phyloP scores from a whole-genome alignment of 345 rosid species.

The Syzygium aromaticum region DNA sequence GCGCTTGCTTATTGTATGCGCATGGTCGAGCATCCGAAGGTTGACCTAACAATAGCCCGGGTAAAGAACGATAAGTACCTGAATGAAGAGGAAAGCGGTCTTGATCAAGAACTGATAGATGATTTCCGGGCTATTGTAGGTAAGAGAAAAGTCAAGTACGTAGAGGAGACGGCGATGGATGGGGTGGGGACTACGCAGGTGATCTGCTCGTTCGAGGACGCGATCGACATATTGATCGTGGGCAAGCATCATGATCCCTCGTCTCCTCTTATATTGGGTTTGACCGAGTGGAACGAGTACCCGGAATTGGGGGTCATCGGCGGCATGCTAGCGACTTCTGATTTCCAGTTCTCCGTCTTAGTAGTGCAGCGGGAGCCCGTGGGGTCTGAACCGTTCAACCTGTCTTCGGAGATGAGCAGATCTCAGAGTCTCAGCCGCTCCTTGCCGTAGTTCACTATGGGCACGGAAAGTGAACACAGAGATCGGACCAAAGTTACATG shows the following conservation, averaged over 20 bases:
- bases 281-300: slow-evolving; percentile 8
- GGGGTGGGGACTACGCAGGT: slow-evolving; percentile 6
- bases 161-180: slow-evolving; percentile 7
- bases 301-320: slow-evolving; percentile 16
- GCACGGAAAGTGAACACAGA: background rate
- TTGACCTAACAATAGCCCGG: slow-evolving; percentile 4
- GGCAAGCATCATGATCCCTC: slow-evolving; percentile 5
- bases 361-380: slow-evolving; percentile 12
- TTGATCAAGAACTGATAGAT: slow-evolving; percentile 13
- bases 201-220: slow-evolving; percentile 2
- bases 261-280: background rate
- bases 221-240: slow-evolving; percentile 12
- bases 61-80: background rate
- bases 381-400: background rate
- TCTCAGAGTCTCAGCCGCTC: background rate
- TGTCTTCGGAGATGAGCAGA: background rate
- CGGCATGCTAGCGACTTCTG: slow-evolving; percentile 5
- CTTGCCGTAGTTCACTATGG: background rate
- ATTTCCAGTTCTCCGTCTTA: slow-evolving; percentile 10
- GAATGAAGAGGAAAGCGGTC: background rate
- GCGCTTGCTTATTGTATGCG: slow-evolving; percentile 11
- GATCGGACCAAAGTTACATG: background rate
- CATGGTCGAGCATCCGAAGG: slow-evolving; percentile 8
- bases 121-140: background rate
- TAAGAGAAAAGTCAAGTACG: background rate